Percentiles rank a stretch among this genome's conserved stretches.
Evolutionary conservation across 306 rosid species (phyloP).

Genomic region (Ormosia emarginata): DNA sequence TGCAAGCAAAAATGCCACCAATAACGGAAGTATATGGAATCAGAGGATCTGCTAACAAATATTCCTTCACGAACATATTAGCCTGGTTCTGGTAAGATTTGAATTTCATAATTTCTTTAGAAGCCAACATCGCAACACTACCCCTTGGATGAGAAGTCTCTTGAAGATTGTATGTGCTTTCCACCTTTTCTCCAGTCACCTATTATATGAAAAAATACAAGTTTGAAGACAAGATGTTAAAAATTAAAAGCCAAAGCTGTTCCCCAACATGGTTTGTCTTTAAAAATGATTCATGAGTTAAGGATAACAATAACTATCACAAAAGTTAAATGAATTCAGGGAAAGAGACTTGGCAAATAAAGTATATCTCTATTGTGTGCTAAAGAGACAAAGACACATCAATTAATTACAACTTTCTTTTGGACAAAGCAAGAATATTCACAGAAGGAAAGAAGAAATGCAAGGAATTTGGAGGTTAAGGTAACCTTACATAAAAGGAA

Average conservation of each 20-base stretch:
- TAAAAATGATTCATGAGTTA: background rate
- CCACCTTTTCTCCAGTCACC: conserved; percentile 19
- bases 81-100: conserved; percentile 74
- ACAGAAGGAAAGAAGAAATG: conserved; percentile 16
- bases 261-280: background rate
- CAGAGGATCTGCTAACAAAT: conserved; percentile 54
- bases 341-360: background rate
- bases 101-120: conserved; percentile 65
- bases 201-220: conserved; percentile 9
- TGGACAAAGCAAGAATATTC: conserved; percentile 22
- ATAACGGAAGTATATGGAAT: conserved; percentile 64
- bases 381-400: conserved; percentile 13
- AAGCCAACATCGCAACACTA: conserved; percentile 40
- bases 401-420: background rate
- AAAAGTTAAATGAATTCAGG: background rate
- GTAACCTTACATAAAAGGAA: conserved; percentile 8
- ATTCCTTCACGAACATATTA: conserved; percentile 60
- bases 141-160: conserved; percentile 21
- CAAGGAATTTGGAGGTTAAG: background rate
- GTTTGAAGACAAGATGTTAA: conserved; percentile 1
- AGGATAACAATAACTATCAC: conserved; percentile 6
- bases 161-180: conserved; percentile 12
- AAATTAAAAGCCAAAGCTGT: conserved; percentile 3
- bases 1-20: conserved; percentile 74
- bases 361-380: conserved; percentile 11